A percentile compares a stretch with the other conserved stretches of the same genome.
Conservation (phyloP, 495 filamentous ascomycete genomes). For the Penicillium cosmopolitanum region DNA sequence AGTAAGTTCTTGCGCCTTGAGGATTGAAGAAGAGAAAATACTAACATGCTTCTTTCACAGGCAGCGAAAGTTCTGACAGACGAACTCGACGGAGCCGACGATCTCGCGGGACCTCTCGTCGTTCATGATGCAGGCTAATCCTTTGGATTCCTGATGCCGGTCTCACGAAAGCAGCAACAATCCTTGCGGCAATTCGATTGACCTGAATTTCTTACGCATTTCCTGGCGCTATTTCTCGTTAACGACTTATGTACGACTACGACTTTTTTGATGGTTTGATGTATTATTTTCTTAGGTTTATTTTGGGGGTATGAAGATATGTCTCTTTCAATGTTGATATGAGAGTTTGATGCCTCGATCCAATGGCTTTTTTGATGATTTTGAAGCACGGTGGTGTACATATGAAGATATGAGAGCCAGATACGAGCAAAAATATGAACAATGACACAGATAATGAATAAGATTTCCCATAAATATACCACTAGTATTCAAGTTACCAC, state of each 20-base stretch:
- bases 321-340: slow-evolving; percentile 12
- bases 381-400: slow-evolving; percentile 33
- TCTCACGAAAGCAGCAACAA: background rate
- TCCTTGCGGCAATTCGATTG: background rate
- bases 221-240: slow-evolving; percentile 30
- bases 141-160: background rate
- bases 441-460: too few species aligned
- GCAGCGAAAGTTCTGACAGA: slow-evolving; percentile 54
- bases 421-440: too few species aligned
- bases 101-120: slow-evolving; percentile 42
- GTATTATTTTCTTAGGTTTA: background rate
- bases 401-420: slow-evolving; percentile 24
- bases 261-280: slow-evolving; percentile 26
- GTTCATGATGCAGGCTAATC: slow-evolving; percentile 22
- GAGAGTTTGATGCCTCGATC: slow-evolving; percentile 14
- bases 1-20: slow-evolving; percentile 37
- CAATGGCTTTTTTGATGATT: slow-evolving; percentile 10
- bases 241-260: slow-evolving; percentile 41
- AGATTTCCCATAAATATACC: too few species aligned
- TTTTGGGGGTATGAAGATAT: slow-evolving; percentile 14
- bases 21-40: background rate
- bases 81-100: slow-evolving; percentile 49
- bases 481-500: too few species aligned
- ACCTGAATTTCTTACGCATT: slow-evolving; percentile 29
- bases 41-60: slow-evolving; percentile 27